Evolutionary conservation across 2,329 filamentous ascomycete genomes (phyloP).

Genomic region (Huntiella decipiens): DNA sequence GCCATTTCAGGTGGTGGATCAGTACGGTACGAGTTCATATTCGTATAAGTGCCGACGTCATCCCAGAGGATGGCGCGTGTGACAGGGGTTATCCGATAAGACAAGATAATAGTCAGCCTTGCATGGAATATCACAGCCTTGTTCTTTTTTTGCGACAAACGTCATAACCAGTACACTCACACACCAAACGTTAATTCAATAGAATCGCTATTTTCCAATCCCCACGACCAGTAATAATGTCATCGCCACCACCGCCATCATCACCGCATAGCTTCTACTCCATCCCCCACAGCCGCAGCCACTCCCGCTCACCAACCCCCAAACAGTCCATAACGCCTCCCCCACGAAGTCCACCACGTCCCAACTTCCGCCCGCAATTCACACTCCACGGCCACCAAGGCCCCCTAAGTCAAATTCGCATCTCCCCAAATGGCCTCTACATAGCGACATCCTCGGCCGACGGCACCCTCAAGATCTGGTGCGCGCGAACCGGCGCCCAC

Average conservation of each 20-base stretch:
- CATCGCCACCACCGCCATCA: constrained; percentile 18
- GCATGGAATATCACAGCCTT: constrained; percentile 5
- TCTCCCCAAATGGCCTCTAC: constrained; percentile 78
- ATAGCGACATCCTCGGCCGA: constrained; percentile 85
- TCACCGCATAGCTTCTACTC: constrained; percentile 20
- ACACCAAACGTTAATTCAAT: background rate
- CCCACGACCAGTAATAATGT: constrained; percentile 15
- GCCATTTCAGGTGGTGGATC: no score
- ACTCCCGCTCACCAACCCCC: constrained; percentile 18
- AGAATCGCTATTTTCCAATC: constrained; percentile 9
- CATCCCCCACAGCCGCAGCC: constrained; percentile 18
- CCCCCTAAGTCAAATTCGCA: constrained; percentile 67
- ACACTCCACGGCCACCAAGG: constrained; percentile 60
- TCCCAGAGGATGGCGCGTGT: no score
- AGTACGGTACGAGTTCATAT: no score
- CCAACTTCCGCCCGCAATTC: constrained; percentile 52
- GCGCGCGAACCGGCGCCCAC: constrained; percentile 55
- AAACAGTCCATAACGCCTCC: constrained; percentile 17
- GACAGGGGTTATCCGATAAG: no score
- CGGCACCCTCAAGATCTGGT: constrained; percentile 81
- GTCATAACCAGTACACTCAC: constrained; percentile 15
- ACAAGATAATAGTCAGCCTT: constrained; percentile 5
- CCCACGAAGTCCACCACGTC: constrained; percentile 39
- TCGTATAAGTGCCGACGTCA: no score
- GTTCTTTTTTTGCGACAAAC: background rate